Conservation (phyloP, 140 eudicot genomes). For the Stevia rebaudiana region DNA sequence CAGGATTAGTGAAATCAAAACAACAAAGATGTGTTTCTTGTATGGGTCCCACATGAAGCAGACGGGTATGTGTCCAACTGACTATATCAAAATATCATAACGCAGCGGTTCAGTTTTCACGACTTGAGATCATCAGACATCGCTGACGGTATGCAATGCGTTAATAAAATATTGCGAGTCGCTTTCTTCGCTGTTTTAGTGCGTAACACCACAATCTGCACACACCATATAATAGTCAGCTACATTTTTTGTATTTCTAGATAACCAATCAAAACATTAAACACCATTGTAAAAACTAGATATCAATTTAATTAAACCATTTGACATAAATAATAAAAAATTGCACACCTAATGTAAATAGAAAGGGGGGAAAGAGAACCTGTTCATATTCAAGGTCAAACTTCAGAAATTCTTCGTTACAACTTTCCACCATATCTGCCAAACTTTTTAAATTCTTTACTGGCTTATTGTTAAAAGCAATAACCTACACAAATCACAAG, state of each 20-base stretch:
- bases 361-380: slow-evolving; percentile 25
- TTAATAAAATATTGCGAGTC: slow-evolving; percentile 44
- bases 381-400: slow-evolving; percentile 59
- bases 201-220: slow-evolving; percentile 57
- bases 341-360: neutral
- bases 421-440: slow-evolving; percentile 58
- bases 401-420: slow-evolving; percentile 50
- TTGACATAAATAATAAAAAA: neutral
- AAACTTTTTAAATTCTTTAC: slow-evolving; percentile 55
- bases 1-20: slow-evolving; percentile 6
- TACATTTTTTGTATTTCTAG: neutral
- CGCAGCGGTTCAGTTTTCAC: slow-evolving; percentile 20
- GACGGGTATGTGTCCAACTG: neutral
- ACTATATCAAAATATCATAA: neutral
- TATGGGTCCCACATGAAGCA: slow-evolving; percentile 8
- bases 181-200: slow-evolving; percentile 56
- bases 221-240: neutral
- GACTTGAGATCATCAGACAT: slow-evolving; percentile 59
- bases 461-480: slow-evolving; percentile 56
- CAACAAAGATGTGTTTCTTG: neutral
- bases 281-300: too few relatives aligned
- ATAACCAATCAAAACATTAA: too few relatives aligned
- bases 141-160: slow-evolving; percentile 72
- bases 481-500: slow-evolving; percentile 30
- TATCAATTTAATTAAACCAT: neutral